These are phyloP conservation scores for Erysimum cheiranthoides DNA, from an alignment of 345 rosid genomes.

Conservation along the genomic window DNA sequence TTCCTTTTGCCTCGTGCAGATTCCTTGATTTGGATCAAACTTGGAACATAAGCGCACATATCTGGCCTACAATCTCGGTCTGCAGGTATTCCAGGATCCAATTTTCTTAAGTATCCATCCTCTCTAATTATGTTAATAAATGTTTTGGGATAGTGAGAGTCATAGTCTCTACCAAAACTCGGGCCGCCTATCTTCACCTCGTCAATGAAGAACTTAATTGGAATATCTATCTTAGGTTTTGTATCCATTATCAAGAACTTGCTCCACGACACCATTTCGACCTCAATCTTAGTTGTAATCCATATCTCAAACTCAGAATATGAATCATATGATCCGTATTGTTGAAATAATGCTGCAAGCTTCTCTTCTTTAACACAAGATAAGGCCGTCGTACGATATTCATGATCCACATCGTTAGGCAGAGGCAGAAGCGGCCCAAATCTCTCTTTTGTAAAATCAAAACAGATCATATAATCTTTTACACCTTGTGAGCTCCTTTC, in stretches of 20 bases:
- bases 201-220: neutral
- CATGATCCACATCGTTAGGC: neutral
- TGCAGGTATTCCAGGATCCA: neutral
- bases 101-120: neutral
- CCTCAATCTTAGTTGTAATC: neutral
- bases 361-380: neutral
- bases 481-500: too few species aligned
- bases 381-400: neutral
- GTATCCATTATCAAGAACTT: neutral
- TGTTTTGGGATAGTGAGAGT: neutral
- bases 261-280: neutral
- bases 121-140: neutral
- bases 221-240: neutral
- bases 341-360: neutral
- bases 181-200: neutral
- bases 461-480: neutral
- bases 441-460: neutral
- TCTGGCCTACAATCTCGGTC: neutral
- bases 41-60: neutral
- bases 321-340: neutral
- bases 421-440: neutral
- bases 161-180: neutral
- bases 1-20: neutral
- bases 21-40: neutral
- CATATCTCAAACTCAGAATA: neutral